Evolutionary conservation across 1,139 yeast genomes (phyloP), one percentile per base, ranked within the genome.

Genomic region (Kodamaea alishanica): DNA sequence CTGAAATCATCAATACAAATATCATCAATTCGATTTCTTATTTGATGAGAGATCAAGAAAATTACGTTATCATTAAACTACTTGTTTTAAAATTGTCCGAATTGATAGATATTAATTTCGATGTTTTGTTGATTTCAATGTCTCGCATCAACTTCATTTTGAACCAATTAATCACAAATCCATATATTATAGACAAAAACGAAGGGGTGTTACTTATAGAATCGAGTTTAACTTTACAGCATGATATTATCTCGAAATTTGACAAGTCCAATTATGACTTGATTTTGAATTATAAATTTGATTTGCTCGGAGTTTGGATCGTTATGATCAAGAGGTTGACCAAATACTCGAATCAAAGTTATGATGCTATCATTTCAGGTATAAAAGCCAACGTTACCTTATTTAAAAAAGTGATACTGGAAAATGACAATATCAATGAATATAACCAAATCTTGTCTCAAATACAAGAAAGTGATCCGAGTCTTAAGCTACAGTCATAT

Each of bases 271-370:
- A 45, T 6, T 58, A 57, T 2, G 26, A 27, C 9, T 29, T 42
- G 3, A 44, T 66, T 3, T 30, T 67, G 27, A 51, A 51, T n/a
- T 67, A 68, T 46, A 51, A 55, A 33, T 65, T 54, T 40, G 76
- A 70, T 45, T 54, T 67, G 6, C 39, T 65, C 28, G 62, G 61
- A 0, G 66, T 65, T 30, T 45, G 67, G 30, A 48, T 57, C 0
- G 54, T 59, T 30, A 47, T 54, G 24, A 49, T 34, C 9, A 43
- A 37, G 26, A 32, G 55, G 11, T 32, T 48, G 5, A 23, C 31
- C 6, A 30, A 34, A 23, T 33, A 34, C 22, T 30, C 32, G 10
- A 23, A 30, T 10, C 27, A 3, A 4, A 28, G 30, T 22, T 12
- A 9, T 12, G 12, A 6, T n/a, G n/a, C n/a, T 9, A 28, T 4